Evolutionary conservation across 345 rosid species (phyloP).

Genomic region (Rhodomyrtus tomentosa): DNA sequence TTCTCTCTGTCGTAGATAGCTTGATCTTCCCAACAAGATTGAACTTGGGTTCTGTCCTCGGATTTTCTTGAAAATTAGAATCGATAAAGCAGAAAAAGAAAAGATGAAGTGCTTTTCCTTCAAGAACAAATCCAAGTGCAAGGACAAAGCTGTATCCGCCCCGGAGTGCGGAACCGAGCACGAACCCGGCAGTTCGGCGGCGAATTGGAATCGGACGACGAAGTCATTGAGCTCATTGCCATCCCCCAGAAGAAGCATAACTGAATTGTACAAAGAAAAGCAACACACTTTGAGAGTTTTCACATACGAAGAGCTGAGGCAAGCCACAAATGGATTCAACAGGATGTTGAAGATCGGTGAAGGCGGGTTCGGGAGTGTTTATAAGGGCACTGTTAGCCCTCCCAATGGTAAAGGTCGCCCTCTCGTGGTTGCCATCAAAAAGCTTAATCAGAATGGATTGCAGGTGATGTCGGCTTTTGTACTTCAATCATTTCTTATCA

Average conservation of each 20-base stretch:
- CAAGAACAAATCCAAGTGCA: constrained; percentile 32
- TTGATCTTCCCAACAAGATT: not conserved
- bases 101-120: constrained; percentile 14
- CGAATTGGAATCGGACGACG: constrained; percentile 15
- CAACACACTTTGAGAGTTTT: constrained; percentile 56
- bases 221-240: constrained; percentile 42
- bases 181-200: not conserved
- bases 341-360: constrained; percentile 69
- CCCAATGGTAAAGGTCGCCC: constrained; percentile 18
- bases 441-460: constrained; percentile 58
- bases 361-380: constrained; percentile 98
- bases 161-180: constrained; percentile 24
- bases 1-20: not conserved
- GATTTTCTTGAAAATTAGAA: not conserved
- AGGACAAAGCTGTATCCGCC: constrained; percentile 32
- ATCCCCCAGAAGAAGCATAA: constrained; percentile 44
- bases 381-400: constrained; percentile 50
- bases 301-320: constrained; percentile 48
- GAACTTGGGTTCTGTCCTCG: not conserved
- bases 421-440: constrained; percentile 67
- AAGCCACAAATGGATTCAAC: constrained; percentile 62
- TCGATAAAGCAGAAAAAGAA: not conserved
- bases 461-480: constrained; percentile 41
- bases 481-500: not conserved
- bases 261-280: constrained; percentile 49